Base-by-base conservation (phyloP, 108 stramenopile genomes). In the Pseudonitzschia multiseries region DNA sequence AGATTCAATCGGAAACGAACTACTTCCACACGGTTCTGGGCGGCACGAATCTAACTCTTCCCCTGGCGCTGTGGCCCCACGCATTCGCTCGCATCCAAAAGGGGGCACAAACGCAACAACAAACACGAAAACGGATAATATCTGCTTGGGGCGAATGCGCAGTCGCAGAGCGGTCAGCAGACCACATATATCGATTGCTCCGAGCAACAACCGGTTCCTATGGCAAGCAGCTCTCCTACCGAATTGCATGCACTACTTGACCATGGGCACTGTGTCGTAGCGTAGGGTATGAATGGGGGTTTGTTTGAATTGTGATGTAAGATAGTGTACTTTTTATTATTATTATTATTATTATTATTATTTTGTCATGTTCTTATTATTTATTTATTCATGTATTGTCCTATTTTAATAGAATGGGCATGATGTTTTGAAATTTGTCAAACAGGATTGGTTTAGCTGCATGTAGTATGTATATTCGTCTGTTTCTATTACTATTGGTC, bases 181-280 rank as follows among this genome's bases (percentile, higher is more conserved):
- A 61, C 17, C 21, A 52, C 9, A 64, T 72, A 17, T 78, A 57
- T 43, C 77, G 69, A 32, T 66, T 72, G 32, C 71, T 78, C 9
- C 56, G 46, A 21, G 28, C 71, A 50, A 36, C 57, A 41, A 62
- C 57, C 13, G 71, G 77, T 22, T 66, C 71, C n/a, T 41, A 31
- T 46, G 71, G 71, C 6, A 64, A 70, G n/a, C 57, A 36, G 36
- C 67, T 78, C 18, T 72, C 57, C 28, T 31, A 68, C 29, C 69
- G 64, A 10, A 68, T 75, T 60, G 65, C 60, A 69, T 60, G 65
- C 60, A 69, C n/a, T 65, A 46, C 14, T 17, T 26, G 27, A 31
- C 5, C 21, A 24, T 31, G 8, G 26, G n/a, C n/a, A n/a, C n/a
- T n/a, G n/a, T n/a, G 26, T 22, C 21, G 24, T 26, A 31, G 15